A percentile compares a stretch with the other conserved stretches of the same genome.
These are phyloP conservation scores for Wakefieldia striispora DNA, from an alignment of 768 basidiomycete genomes.

Conservation along the genomic window DNA sequence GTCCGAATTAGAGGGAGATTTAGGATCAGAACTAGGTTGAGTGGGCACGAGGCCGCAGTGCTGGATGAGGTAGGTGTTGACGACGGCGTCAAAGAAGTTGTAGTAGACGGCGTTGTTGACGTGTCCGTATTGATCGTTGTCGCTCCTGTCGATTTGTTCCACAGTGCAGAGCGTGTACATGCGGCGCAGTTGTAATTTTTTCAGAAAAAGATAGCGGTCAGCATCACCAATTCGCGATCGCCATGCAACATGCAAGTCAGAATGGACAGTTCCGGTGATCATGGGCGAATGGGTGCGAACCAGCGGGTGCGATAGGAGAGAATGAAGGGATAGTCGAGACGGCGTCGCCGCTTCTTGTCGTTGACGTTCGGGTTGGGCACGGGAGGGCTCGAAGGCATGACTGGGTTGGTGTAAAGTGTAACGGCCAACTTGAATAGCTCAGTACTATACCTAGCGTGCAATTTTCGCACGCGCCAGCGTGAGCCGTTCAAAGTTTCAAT, in stretches of 20 bases:
- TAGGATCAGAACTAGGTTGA: slow-evolving; percentile 26
- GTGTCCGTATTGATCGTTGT: slow-evolving; percentile 85
- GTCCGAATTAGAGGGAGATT: not conserved
- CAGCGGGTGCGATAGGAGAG: slow-evolving; percentile 69
- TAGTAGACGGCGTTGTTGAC: slow-evolving; percentile 82
- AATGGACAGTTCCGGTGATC: not conserved
- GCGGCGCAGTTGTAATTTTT: not conserved
- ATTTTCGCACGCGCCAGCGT: too few relatives aligned
- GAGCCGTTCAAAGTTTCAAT: too few relatives aligned
- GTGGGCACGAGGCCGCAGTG: slow-evolving; percentile 57
- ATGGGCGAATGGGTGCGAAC: slow-evolving; percentile 32
- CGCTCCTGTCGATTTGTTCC: slow-evolving; percentile 53
- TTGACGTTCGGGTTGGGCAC: not conserved
- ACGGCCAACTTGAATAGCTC: too few relatives aligned
- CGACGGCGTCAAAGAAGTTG: slow-evolving; percentile 76
- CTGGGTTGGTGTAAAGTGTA: slow-evolving; percentile 1
- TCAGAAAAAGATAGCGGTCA: too few relatives aligned
- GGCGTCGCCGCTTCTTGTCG: slow-evolving; percentile 39
- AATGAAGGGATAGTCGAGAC: slow-evolving; percentile 57
- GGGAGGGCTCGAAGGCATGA: too few relatives aligned
- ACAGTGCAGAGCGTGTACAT: not conserved
- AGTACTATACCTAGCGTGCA: too few relatives aligned
- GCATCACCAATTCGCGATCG: too few relatives aligned
- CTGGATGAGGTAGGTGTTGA: slow-evolving; percentile 76
- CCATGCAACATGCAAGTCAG: slow-evolving; percentile 5